phyloP scores from a whole-genome alignment of 306 rosid genomes.

The Morella rubra region DNA sequence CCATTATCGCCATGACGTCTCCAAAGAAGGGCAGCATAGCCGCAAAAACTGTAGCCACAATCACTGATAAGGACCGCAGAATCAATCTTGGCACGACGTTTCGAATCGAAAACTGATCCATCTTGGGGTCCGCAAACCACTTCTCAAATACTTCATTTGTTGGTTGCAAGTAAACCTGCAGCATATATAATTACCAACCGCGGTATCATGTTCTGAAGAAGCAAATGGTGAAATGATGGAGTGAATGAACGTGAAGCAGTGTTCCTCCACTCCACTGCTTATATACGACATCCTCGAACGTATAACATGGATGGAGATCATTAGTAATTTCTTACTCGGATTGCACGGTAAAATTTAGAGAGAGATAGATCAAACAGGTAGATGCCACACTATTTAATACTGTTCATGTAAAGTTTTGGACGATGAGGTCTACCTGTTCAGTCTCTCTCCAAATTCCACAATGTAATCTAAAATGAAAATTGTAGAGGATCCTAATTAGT shows the following conservation, averaged over 20 bases:
- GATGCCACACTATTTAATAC: too few species aligned
- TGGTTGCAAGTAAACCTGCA: constrained; percentile 79
- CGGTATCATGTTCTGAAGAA: not conserved
- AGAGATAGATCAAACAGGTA: too few species aligned
- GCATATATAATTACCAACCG: not conserved
- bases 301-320: too few species aligned
- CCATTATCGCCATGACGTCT: constrained; percentile 75
- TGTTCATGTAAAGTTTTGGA: too few species aligned
- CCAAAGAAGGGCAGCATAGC: constrained; percentile 90
- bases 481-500: too few species aligned
- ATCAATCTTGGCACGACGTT: constrained; percentile 68
- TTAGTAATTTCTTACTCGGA: too few species aligned
- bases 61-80: constrained; percentile 58
- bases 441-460: too few species aligned
- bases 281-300: too few species aligned
- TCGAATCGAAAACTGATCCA: constrained; percentile 52
- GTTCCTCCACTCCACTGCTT: too few species aligned
- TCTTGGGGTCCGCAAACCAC: constrained; percentile 59
- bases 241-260: not conserved
- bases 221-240: not conserved
- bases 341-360: too few species aligned
- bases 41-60: constrained; percentile 55
- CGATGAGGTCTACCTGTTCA: too few species aligned
- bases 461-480: too few species aligned
- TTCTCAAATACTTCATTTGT: constrained; percentile 73